A percentile compares a stretch with the other conserved stretches of the same genome.
Conservation (phyloP, 257 asterid species). For the Solanum bulbocastanum region DNA sequence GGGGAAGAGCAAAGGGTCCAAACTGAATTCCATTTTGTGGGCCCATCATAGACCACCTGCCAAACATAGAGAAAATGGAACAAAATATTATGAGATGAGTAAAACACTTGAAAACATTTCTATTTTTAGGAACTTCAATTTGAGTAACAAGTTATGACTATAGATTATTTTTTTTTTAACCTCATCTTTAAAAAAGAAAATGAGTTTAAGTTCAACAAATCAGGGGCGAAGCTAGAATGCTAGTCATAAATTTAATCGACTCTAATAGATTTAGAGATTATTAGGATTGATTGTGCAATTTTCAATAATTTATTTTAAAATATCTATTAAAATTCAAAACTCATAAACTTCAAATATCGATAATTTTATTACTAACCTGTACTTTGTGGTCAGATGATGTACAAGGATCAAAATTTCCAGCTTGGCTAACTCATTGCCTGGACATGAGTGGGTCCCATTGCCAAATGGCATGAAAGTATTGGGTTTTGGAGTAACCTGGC, state of each 20-base stretch:
- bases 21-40: constrained; percentile 76
- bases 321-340: neutral
- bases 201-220: neutral
- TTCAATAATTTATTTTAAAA: too few relatives aligned
- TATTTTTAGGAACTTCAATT: constrained; percentile 1
- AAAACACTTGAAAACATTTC: neutral
- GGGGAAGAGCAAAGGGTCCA: constrained; percentile 86
- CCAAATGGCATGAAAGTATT: constrained; percentile 98
- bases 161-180: neutral
- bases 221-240: neutral
- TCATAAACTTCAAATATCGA: neutral
- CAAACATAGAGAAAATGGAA: constrained; percentile 6
- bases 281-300: too few relatives aligned
- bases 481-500: constrained; percentile 72
- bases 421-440: constrained; percentile 93
- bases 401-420: constrained; percentile 74
- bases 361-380: constrained; percentile 29
- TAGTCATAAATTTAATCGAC: too few relatives aligned
- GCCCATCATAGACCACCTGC: constrained; percentile 72
- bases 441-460: constrained; percentile 83
- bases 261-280: too few relatives aligned
- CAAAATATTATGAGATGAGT: constrained; percentile 6
- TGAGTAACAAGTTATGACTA: neutral
- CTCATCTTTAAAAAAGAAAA: too few relatives aligned
- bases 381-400: constrained; percentile 90